Percentiles rank a stretch among this genome's conserved stretches.
Evolutionary conservation across 1,284 basidiomycete species (phyloP).

Genomic region (Tilletia indica): DNA sequence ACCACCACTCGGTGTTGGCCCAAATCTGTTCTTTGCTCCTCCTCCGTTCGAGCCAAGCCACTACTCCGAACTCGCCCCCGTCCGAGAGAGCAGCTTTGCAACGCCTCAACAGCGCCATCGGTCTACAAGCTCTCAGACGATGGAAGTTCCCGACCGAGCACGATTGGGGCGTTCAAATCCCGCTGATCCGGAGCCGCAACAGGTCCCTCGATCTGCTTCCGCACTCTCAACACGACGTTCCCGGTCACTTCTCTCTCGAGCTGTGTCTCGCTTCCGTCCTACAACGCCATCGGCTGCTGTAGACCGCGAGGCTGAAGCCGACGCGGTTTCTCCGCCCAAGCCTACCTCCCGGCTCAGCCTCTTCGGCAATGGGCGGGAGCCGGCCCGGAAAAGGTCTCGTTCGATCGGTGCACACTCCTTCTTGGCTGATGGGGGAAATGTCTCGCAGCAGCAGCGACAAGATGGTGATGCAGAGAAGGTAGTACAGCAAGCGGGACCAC

Average conservation of each 20-base stretch:
- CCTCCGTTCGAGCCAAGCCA: neutral
- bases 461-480: neutral
- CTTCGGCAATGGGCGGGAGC: neutral
- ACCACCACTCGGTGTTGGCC: neutral
- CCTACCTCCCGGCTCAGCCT: neutral
- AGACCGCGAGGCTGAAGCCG: neutral
- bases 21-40: neutral
- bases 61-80: neutral
- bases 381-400: neutral
- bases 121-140: too few relatives aligned
- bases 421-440: neutral
- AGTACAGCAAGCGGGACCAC: neutral
- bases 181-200: neutral
- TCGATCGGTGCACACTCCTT: neutral
- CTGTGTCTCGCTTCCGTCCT: neutral
- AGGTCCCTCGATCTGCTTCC: neutral
- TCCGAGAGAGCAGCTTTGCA: neutral
- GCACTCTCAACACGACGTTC: neutral
- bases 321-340: neutral
- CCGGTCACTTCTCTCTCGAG: neutral
- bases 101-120: neutral
- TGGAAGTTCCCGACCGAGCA: too few relatives aligned
- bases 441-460: neutral
- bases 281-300: neutral
- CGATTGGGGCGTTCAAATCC: too few relatives aligned